Evolutionary conservation across 2,329 filamentous ascomycete species (phyloP), one percentile per base, ranked within the genome.

Genomic region (Akanthomyces dipterigenus): DNA sequence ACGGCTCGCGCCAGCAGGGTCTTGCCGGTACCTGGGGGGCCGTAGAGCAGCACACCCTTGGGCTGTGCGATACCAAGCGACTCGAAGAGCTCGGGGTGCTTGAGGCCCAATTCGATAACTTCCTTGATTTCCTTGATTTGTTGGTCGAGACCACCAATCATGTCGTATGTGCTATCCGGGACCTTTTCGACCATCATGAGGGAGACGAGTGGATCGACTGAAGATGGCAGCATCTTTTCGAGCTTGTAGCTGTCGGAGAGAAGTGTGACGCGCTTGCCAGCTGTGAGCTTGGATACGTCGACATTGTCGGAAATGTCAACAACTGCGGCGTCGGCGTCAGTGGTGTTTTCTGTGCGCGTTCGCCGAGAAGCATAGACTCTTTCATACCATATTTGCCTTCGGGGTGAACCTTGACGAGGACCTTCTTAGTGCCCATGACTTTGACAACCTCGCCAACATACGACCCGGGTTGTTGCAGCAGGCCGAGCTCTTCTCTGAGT

Each of bases 181-280:
- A 99, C 95, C 83, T 99, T 99, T 75, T 99, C 95, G 57, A 99
- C 95, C 95, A 99, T 99, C 95, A 99, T 99, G 74, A 99, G 90
- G 40, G 95, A 99, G 62, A 99, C 95, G 62, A 99, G 89, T 42
- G 95, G 95, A 73, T 99, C 95, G 72, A 99, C 95, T 22, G 95
- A 99, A 60, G 95, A 98, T 22, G 95, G 95, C 11, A 99, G 87
- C 80, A 98, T 96, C 82, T 97, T 97, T 74, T 98, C 95, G 70
- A 99, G 88, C 78, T 97, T 97, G 84, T 99, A 99, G 67, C 91
- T 93, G 76, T 99, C 95, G 70, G 93, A 97, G 62, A 99, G 85
- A 49, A 99, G 85, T 60, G 95, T 96, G 65, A 99, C 95, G 68
- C 95, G 92, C 82, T 99, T 99, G 77, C 95, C 95, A 65, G 96